Base-by-base conservation (phyloP, 257 asterid species). In the Scutellaria baicalensis region DNA sequence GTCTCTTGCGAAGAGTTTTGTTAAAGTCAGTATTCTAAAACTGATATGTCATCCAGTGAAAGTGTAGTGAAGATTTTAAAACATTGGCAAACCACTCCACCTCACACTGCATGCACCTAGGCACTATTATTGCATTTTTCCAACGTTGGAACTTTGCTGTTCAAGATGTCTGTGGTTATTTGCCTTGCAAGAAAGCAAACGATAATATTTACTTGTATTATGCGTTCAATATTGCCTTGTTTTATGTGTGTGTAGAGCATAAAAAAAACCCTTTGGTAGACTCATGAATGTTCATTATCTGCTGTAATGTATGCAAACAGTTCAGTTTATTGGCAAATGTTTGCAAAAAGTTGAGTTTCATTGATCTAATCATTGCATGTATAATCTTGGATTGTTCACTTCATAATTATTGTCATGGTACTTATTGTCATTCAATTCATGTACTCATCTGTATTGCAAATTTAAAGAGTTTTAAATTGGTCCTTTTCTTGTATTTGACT, bases 341-440 rank as follows among this genome's bases (percentile, higher is more conserved):
- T 59, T n/a, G 47, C 9, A 23, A 14, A 20, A 59, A 27, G 31
- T 14, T 33, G 8, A 10, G 27, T 14, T 58, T 56, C 13, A 36
- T 56, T 56, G 20, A 9, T 58, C 6, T 58, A 58, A 35, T 47
- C 42, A 38, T 3, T 54, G 66, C 1, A 5, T 59, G 44, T 62
- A 63, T 75, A 13, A 5, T 20, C 44, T 8, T 70, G 72, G 57
- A 42, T 40, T 42, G 11, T 68, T 64, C 33, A 59, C 43, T 71
- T 21, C 45, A 21, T 27, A 17, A 59, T 44, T 4, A 23, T 69
- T 48, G 71, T 38, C 49, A 17, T 17, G 42, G 35, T 40, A 57
- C 38, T n/a, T 52, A 12, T 20, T 43, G 40, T n/a, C 40, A 21
- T 40, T 54, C 48, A 27, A 59, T 39, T 16, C 40, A 6, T 47